Percentiles rank a stretch among this genome's conserved stretches.
Conservation (phyloP, 2,329 filamentous ascomycete genomes). For the Parastagonospora nodorum region DNA sequence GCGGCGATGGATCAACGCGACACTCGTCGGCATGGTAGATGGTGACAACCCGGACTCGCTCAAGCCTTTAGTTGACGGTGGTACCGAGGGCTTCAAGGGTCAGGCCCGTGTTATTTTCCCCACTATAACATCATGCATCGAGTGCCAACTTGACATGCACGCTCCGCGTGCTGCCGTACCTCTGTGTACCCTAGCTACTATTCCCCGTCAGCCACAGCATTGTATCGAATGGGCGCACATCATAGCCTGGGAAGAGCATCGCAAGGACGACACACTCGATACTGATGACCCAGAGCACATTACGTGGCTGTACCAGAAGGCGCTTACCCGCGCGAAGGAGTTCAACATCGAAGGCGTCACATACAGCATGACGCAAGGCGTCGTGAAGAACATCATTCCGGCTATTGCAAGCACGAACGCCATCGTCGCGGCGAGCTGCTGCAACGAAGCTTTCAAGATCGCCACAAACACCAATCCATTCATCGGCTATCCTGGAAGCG, state of each 20-base stretch:
- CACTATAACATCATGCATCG: constrained; percentile 92
- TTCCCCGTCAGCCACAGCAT: constrained; percentile 95
- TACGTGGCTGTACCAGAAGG: constrained; percentile 91
- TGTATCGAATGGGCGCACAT: constrained; percentile 99
- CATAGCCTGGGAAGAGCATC: constrained; percentile 85
- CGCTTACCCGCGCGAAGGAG: constrained; percentile 77
- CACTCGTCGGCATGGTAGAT: constrained; percentile 87
- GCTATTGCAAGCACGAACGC: constrained; percentile 98
- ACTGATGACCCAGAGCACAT: constrained; percentile 97
- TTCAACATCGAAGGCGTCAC: constrained; percentile 93
- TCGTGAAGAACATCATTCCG: constrained; percentile 99
- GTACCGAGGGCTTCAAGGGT: constrained; percentile 98
- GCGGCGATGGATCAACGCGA: constrained; percentile 97
- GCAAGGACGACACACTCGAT: constrained; percentile 78
- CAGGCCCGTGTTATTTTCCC: constrained; percentile 92
- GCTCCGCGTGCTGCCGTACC: constrained; percentile 96
- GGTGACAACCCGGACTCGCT: constrained; percentile 79
- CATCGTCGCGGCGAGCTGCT: constrained; percentile 92
- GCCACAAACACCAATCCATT: constrained; percentile 80
- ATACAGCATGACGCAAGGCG: constrained; percentile 93
- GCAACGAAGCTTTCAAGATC: constrained; percentile 96
- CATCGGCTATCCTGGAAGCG: constrained; percentile 72
- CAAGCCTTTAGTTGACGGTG: constrained; percentile 94
- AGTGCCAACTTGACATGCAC: constrained; percentile 98
- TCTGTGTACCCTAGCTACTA: constrained; percentile 93